Base-by-base conservation (phyloP, 345 rosid species). In the Populus euphratica region DNA sequence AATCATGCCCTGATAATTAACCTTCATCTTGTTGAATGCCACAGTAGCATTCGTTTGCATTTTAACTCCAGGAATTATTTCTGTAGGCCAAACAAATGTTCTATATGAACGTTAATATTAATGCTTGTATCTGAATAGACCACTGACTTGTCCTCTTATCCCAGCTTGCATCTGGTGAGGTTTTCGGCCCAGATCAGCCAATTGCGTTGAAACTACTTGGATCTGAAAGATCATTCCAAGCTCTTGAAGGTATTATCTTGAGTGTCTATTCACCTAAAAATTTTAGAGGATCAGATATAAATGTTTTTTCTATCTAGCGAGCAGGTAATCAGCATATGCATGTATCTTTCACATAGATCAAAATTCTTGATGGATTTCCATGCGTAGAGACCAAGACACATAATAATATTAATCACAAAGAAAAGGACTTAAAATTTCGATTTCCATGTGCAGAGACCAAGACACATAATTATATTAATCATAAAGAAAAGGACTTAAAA, bases 121-220 rank as follows among this genome's bases (percentile, higher is more conserved):
- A 11, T 2, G 39, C 54, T 43, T 61, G 20, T 47, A 63, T 14
- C 39, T 27, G 8, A 71, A 56, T 13, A 23, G 36, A 8, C 63
- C 27, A 36, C 73, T 75, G 44, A 76, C 29, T 76, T 76, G 68
- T 78, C 68, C 56, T 64, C 6, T n/a, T 75, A 36, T 68, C 72
- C 70, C 87, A 96, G 99, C 92, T 96, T 84, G 99, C 99, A 49
- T 88, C 97, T 68, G 99, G 99, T 70, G 90, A 84, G 83, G 98
- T 96, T 74, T 92, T 96, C 65, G 99, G 99, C 38, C 93, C 86
- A 59, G 88, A 96, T 80, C 98, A 96, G 77, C 99, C 98, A 6
- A 82, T 96, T 67, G 92, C 98, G 9, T 87, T 93, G 86, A 93
- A 93, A 79, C 88, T 96, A 14, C 81, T 96, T 83, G 99, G 99